Evolutionary conservation across 108 stramenopile genomes (phyloP), one percentile per base, ranked within the genome.

Genomic region (Cyclotella kingstonii): DNA sequence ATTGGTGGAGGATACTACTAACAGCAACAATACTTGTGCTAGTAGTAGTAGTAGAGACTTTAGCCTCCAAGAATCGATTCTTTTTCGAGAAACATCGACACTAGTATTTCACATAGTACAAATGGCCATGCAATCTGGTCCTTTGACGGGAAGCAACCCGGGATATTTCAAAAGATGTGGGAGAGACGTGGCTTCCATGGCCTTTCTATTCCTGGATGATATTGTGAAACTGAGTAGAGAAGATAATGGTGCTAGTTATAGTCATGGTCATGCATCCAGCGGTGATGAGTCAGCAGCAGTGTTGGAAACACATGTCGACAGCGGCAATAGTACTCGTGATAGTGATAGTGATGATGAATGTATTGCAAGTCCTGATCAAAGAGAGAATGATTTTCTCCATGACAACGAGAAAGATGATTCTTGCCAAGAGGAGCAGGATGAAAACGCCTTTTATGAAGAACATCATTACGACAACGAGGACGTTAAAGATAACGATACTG

Each of bases 131-230:
- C 90, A 91, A 72, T 66, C 55, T 22, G 90, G 90, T 17, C 90
- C 90, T 1, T 60, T 91, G 66, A 58, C 74, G 17, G 90, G 90
- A 7, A 57, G 73, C 46, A 86, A 91, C 40, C 81, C 90, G 30
- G 90, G 90, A 4, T 91, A 91, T 54, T 91, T 88, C 60, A 88
- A 89, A 48, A 77, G 90, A 30, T 89, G 90, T 57, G 90, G 90
- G 2, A 59, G 78, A 25, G 71, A 79, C 15, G 78, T 82, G n/a
- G 87, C 90, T 0, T 60, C 52, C 5, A 68, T 78, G 54, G 87
- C 79, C 4, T 50, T 67, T 19, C 56, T 49, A 8, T 86, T 84
- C 62, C 68, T 91, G 62, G 30, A 51, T 3, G 54, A 76, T 34
- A 53, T 82, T 29, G 52, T 73, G n/a, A 70, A 63, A 26, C 7